These are phyloP conservation scores for Rutidosis leptorrhynchoides DNA, from an alignment of 129 eudicot species.

Conservation along the genomic window DNA sequence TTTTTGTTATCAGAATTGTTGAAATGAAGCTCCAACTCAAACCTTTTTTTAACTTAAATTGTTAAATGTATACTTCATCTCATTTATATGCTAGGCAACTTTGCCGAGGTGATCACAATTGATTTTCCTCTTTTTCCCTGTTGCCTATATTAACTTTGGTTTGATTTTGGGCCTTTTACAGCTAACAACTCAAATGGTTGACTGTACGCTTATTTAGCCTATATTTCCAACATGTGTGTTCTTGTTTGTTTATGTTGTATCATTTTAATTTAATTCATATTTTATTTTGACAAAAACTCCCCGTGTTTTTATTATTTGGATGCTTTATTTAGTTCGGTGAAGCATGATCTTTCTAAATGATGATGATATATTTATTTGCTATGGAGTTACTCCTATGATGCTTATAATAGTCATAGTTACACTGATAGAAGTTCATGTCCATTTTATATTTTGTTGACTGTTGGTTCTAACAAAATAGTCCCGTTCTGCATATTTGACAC, in stretches of 20 bases:
- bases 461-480: background rate
- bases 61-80: background rate
- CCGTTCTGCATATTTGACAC: background rate
- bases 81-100: constrained; percentile 40
- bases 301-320: background rate
- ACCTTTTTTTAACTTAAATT: background rate
- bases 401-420: constrained; percentile 56
- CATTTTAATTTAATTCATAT: background rate
- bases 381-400: constrained; percentile 55
- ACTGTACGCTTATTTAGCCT: constrained; percentile 20
- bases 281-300: too few species aligned
- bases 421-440: constrained; percentile 46
- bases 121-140: constrained; percentile 83
- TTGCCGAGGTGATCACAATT: constrained; percentile 68
- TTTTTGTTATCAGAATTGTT: background rate
- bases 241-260: background rate
- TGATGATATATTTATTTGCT: constrained; percentile 33
- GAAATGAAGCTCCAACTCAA: background rate
- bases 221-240: background rate
- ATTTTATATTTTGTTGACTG: background rate
- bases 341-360: constrained; percentile 42
- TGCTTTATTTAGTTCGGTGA: background rate
- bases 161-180: background rate
- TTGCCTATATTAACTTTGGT: constrained; percentile 51
- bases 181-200: constrained; percentile 10